phyloP scores from a whole-genome alignment of 1,139 yeast species.

The Suhomyces taliae region DNA sequence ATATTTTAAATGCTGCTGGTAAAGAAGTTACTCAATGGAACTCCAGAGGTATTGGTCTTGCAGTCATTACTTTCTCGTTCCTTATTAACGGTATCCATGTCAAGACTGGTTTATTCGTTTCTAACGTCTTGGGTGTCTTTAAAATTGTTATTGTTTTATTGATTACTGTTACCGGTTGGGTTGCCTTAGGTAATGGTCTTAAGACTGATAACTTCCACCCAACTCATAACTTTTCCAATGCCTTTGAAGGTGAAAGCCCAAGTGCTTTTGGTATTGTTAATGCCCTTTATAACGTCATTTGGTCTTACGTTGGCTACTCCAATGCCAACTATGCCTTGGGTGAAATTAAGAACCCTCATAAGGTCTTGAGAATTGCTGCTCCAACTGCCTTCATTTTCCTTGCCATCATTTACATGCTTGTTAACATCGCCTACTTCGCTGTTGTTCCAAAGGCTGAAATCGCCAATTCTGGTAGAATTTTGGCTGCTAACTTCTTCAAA shows the following conservation, averaged over 20 bases:
- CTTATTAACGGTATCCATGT: slow-evolving; percentile 62
- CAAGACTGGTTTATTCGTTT: slow-evolving; percentile 65
- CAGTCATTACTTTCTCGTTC: slow-evolving; percentile 71
- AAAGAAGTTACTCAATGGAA: slow-evolving; percentile 70
- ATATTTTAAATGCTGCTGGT: slow-evolving; percentile 67
- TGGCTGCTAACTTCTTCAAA: slow-evolving; percentile 48
- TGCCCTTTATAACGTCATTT: slow-evolving; percentile 75
- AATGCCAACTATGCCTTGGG: slow-evolving; percentile 83
- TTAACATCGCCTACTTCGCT: slow-evolving; percentile 59
- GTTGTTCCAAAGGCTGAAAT: slow-evolving; percentile 51
- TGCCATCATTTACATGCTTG: slow-evolving; percentile 67
- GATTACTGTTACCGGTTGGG: slow-evolving; percentile 78
- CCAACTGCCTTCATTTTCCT: slow-evolving; percentile 57
- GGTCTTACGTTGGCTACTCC: slow-evolving; percentile 75
- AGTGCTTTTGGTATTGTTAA: slow-evolving; percentile 75
- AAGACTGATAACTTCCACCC: slow-evolving; percentile 47
- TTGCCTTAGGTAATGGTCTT: slow-evolving; percentile 72
- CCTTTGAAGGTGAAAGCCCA: slow-evolving; percentile 61
- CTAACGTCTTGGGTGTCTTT: slow-evolving; percentile 69
- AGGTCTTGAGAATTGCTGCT: slow-evolving; percentile 44
- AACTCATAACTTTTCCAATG: slow-evolving; percentile 61
- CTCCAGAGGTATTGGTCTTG: slow-evolving; percentile 73
- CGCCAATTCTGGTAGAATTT: slow-evolving; percentile 43
- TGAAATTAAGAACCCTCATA: slow-evolving; percentile 61
- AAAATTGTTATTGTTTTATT: slow-evolving; percentile 67